Evolutionary conservation across 345 rosid species (phyloP).

Genomic region (Euphorbia peplus): DNA sequence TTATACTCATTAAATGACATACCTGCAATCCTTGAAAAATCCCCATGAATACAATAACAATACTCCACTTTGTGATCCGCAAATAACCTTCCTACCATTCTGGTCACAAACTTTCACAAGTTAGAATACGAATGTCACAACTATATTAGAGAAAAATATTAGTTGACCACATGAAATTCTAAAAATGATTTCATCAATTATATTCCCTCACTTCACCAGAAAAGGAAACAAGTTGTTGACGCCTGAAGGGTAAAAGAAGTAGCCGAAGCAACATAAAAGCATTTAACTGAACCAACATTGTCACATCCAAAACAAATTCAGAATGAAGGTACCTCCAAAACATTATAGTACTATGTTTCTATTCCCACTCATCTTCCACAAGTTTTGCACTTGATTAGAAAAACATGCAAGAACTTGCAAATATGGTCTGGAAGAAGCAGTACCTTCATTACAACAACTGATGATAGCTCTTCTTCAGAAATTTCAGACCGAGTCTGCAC

Average conservation of each 20-base stretch:
- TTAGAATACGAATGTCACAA: neutral
- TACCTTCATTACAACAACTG: slow-evolving; percentile 85
- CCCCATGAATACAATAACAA: slow-evolving; percentile 89
- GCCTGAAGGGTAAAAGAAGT: neutral
- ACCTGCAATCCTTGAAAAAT: slow-evolving; percentile 97
- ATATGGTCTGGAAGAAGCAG: neutral
- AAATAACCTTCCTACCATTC: slow-evolving; percentile 79
- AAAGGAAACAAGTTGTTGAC: neutral
- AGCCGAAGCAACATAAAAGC: neutral
- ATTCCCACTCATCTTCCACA: neutral
- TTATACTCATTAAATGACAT: too few species aligned
- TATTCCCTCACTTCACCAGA: neutral
- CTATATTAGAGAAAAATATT: neutral
- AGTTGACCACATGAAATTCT: neutral
- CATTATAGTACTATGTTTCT: neutral
- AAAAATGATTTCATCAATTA: neutral
- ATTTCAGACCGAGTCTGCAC: slow-evolving; percentile 82
- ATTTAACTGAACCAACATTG: neutral
- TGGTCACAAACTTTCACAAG: slow-evolving; percentile 25
- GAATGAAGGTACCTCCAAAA: neutral
- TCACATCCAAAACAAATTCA: neutral
- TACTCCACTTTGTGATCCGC: slow-evolving; percentile 80
- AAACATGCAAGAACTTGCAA: neutral
- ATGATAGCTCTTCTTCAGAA: slow-evolving; percentile 87
- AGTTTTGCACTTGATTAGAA: neutral